These are phyloP conservation scores for Alternaria conjuncta DNA, from an alignment of 2,329 filamentous ascomycete species.

Conservation along the genomic window DNA sequence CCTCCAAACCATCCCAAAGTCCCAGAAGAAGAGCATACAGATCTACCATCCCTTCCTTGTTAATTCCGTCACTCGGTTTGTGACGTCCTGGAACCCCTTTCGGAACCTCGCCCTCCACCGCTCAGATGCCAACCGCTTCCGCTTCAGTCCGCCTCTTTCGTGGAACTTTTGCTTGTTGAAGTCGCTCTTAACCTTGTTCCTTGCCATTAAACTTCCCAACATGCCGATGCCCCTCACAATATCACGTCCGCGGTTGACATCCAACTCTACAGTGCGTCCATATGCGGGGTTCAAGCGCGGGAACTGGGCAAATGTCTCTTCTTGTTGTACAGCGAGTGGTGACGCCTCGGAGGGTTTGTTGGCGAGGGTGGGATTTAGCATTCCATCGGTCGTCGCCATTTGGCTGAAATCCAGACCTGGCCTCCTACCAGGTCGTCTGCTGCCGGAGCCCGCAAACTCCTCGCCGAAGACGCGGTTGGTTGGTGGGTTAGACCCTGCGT, in stretches of 20 bases:
- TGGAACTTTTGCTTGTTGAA: constrained; percentile 69
- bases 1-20: not conserved
- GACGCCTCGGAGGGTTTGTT: constrained; percentile 26
- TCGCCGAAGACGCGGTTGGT: constrained; percentile 25
- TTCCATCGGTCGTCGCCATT: constrained; percentile 23
- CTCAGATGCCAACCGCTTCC: constrained; percentile 74
- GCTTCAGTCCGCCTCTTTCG: constrained; percentile 76
- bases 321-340: constrained; percentile 22
- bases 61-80: constrained; percentile 71
- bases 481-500: not conserved
- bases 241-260: constrained; percentile 48
- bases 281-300: constrained; percentile 48
- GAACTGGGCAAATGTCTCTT: constrained; percentile 31
- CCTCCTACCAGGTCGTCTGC: constrained; percentile 2
- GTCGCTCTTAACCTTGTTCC: constrained; percentile 67
- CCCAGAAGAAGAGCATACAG: not conserved
- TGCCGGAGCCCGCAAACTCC: constrained; percentile 16
- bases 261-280: constrained; percentile 51
- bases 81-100: constrained; percentile 69
- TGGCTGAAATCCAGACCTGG: constrained; percentile 22
- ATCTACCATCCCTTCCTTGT: constrained; percentile 80
- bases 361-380: constrained; percentile 20
- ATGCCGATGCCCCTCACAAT: constrained; percentile 55
- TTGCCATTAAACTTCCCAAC: constrained; percentile 50
- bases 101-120: constrained; percentile 75